Percentiles rank a stretch among this genome's conserved stretches.
These are phyloP conservation scores for Pseudopithomyces chartarum DNA, from an alignment of 2,329 filamentous ascomycete genomes.

Conservation along the genomic window DNA sequence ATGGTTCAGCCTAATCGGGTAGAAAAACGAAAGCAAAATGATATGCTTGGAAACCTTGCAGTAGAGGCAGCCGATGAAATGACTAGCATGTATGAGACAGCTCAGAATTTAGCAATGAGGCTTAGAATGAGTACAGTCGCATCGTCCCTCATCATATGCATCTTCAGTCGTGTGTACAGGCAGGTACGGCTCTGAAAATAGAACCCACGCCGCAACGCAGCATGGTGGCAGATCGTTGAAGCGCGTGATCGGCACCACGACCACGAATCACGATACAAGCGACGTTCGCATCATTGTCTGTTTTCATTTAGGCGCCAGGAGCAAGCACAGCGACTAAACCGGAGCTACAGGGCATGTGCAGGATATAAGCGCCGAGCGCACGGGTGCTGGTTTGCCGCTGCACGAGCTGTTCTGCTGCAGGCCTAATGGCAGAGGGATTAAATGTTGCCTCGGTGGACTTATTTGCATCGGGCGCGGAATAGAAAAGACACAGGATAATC, in stretches of 20 bases:
- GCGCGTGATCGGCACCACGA: background rate
- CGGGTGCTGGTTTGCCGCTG: too few species aligned
- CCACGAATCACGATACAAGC: background rate
- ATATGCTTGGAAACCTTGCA: background rate
- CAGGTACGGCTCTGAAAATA: background rate
- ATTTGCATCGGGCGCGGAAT: too few species aligned
- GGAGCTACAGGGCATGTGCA: too few species aligned
- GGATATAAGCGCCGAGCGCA: too few species aligned
- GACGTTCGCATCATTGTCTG: background rate
- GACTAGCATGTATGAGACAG: background rate
- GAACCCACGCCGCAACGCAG: background rate
- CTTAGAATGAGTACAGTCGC: background rate
- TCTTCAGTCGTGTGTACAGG: background rate
- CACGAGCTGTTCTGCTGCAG: too few species aligned
- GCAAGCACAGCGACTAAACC: background rate
- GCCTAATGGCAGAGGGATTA: too few species aligned
- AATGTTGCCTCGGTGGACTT: too few species aligned
- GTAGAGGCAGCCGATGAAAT: background rate
- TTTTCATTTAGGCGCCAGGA: slow-evolving; percentile 1
- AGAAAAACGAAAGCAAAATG: slow-evolving; percentile 1
- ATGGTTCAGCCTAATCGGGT: background rate
- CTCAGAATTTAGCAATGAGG: background rate
- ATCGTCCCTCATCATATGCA: slow-evolving; percentile 1
- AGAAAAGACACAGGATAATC: too few species aligned
- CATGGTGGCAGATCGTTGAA: slow-evolving; percentile 3